Evolutionary conservation across 495 filamentous ascomycete genomes (phyloP).

Genomic region (Penicillium macrosclerotiorum): DNA sequence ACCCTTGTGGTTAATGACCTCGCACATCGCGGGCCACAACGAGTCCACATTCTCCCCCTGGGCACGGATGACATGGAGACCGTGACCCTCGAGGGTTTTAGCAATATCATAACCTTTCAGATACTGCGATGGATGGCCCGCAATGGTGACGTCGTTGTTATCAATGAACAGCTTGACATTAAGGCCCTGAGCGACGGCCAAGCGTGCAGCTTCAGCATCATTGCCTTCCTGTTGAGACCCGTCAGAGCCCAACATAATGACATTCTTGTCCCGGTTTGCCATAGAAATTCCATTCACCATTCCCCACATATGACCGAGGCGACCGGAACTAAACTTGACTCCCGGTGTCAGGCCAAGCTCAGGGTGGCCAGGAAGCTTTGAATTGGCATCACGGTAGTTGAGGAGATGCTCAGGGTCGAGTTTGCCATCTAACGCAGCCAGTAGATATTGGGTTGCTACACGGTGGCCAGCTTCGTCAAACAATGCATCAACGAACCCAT

Average conservation of each 20-base stretch:
- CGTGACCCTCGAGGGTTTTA: conserved; percentile 33
- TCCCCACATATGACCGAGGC: conserved; percentile 42
- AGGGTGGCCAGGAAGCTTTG: conserved; percentile 40
- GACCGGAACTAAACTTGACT: conserved; percentile 40
- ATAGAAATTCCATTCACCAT: conserved; percentile 41
- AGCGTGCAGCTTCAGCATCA: conserved; percentile 38
- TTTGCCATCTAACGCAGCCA: conserved; percentile 36
- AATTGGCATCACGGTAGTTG: conserved; percentile 40
- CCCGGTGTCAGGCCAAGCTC: conserved; percentile 40
- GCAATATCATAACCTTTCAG: conserved; percentile 34
- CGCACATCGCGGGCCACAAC: conserved; percentile 29
- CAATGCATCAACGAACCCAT: conserved; percentile 29
- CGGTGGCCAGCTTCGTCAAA: conserved; percentile 42
- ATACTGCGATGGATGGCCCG: conserved; percentile 38
- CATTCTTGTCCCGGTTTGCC: conserved; percentile 35
- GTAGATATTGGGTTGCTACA: conserved; percentile 39
- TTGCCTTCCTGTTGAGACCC: conserved; percentile 45
- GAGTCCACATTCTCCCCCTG: conserved; percentile 37
- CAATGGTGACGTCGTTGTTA: conserved; percentile 44
- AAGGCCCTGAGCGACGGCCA: conserved; percentile 36
- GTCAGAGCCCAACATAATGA: conserved; percentile 37
- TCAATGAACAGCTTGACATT: conserved; percentile 43
- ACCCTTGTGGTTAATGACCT: conserved; percentile 32
- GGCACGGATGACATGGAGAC: conserved; percentile 33
- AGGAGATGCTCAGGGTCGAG: conserved; percentile 37